Base-by-base conservation (phyloP, 306 rosid species). In the Cucurbita argyrosperma region DNA sequence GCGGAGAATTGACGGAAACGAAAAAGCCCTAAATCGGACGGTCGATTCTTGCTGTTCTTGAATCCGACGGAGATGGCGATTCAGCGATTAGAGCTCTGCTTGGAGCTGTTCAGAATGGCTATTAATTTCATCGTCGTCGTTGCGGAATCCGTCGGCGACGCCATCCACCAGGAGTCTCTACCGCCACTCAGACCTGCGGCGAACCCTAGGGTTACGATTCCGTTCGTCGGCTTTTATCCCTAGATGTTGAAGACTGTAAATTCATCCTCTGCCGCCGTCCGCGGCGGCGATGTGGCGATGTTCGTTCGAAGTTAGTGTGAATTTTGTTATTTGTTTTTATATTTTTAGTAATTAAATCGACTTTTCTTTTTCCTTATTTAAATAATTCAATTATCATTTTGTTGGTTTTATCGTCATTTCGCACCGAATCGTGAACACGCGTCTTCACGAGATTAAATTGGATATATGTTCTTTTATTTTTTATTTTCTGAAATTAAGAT, bases 61-160 rank as follows among this genome's bases (percentile, higher is more conserved):
- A 10, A 45, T 67, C 43, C 43, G n/a, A 21, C 10, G 72, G 56
- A 13, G 37, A 88, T 87, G 96, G 84, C 87, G 88, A 60, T 90
- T 35, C 85, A 82, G 64, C 86, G 92, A 78, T 21, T 89, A 4
- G 92, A 86, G 76, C 26, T 86, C 19, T 93, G 96, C 80, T 42
- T 89, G 16, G 64, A 78, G 55, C 74, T 90, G 30, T 73, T 93
- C n/a, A 82, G 78, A 72, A 60, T 85, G 88, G 96, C 96, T 50
- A 75, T 93, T 49, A 78, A 86, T 10, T 89, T 93, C 56, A 92
- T 90, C 55, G 74, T 93, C 39, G 68, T 82, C 16, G 88, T 93
- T 1, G 97, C 96, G 0, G 88, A 93, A 62, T 84, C 96, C 0
- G 94, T 93, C 0, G 83, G 72, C 52, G 78, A 79, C 0, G 86